Base-by-base conservation (phyloP, 192 early-diverging fungal species). In the Coemansia sp. region DNA sequence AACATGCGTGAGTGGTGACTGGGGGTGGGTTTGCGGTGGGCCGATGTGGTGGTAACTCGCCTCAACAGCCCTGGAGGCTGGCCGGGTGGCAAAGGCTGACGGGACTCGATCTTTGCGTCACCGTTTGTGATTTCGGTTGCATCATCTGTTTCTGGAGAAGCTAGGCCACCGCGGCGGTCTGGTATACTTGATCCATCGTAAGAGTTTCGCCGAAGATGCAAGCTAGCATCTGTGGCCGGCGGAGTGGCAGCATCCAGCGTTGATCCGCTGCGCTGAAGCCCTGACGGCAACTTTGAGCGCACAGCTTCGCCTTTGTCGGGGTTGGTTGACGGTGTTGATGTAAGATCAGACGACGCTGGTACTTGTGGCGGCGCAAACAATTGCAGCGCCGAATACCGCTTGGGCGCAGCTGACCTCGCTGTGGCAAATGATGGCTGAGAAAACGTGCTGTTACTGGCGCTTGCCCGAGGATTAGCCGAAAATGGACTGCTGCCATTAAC, bases 21-120 rank as follows among this genome's bases (percentile, higher is more conserved):
- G 32, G 32, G 32, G 32, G 32, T 55, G 53, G 56, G 49, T 62
- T 70, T 69, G 55, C 74, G 65, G 15, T 72, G 65, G 0, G 69
- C 58, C 4, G 66, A 63, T 0, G 72, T 64, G 4, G 64, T 68
- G 1, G 78, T 81, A 10, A 75, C 78, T 14, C 78, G 66, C 27
- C 78, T 57, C 22, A 75, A 56, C 39, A 75, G 27, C 14, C 73
- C 69, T 11, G 69, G 32, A 6, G 39, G 60, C 11, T 63, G 67
- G 51, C 35, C 63, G 41, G 23, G 56, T 21, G n/a, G 62, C 10
- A 56, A 32, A 0, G 65, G 2, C 1, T 14, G 45, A 10, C 7
- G 25, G 45, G 17, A 22, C 15, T 12, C 47, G 45, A 5, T n/a
- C 41, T 50, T 45, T n/a, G 19, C 8, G 35, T 24, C 11, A 9